These are phyloP conservation scores for Mucor mucedo DNA, from an alignment of 371 early-diverging fungal species.

Conservation along the genomic window DNA sequence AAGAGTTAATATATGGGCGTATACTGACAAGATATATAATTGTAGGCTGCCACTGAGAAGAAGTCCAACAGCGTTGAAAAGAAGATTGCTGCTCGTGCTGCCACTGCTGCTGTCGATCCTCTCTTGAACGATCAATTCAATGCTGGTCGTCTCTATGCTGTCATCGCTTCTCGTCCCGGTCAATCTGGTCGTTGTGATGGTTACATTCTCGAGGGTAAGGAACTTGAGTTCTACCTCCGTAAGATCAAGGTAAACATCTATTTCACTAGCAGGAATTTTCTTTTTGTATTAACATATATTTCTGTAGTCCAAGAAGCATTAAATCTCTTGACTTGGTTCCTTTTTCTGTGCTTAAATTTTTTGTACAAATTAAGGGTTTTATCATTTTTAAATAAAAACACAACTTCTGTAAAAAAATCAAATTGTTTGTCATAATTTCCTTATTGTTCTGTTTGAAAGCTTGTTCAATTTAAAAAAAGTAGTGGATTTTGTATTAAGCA, in stretches of 20 bases:
- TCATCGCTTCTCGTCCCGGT: constrained; percentile 98
- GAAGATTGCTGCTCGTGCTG: constrained; percentile 88
- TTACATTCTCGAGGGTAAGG: constrained; percentile 99
- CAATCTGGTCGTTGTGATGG: constrained; percentile 99
- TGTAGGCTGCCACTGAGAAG: constrained; percentile 73
- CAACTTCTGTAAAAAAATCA: constrained; percentile 2
- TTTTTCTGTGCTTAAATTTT: constrained; percentile 7
- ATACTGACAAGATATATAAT: constrained; percentile 1
- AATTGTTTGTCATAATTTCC: neutral
- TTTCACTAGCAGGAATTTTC: neutral
- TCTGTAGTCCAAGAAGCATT: constrained; percentile 39
- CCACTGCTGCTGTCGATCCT: constrained; percentile 84
- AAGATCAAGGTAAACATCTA: constrained; percentile 76
- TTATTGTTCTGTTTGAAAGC: neutral
- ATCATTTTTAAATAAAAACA: neutral
- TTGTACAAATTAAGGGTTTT: neutral
- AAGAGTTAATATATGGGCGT: too few species aligned
- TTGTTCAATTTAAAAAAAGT: too few species aligned
- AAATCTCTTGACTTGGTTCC: constrained; percentile 17
- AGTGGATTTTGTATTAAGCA: too few species aligned
- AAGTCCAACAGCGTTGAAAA: constrained; percentile 91
- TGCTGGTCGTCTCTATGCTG: constrained; percentile 95
- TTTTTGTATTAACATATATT: neutral
- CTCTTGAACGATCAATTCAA: constrained; percentile 94
- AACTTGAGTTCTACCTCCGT: constrained; percentile 95